Evolutionary conservation across 192 early-diverging fungal species (phyloP).

Genomic region (Umbelopsis sp.): DNA sequence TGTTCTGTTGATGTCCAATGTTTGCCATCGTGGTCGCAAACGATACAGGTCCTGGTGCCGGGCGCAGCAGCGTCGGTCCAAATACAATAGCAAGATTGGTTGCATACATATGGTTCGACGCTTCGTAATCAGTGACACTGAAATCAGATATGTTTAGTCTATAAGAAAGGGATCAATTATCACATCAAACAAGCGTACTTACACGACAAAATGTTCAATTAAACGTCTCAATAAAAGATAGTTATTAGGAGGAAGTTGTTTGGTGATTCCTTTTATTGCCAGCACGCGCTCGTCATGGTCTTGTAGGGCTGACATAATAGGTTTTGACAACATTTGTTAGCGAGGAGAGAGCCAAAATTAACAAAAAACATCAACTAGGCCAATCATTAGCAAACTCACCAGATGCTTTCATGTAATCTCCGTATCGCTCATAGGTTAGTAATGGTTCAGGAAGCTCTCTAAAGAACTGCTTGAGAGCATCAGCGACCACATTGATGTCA

Average conservation of each 20-base stretch:
- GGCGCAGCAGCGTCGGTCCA: slow-evolving; percentile 86
- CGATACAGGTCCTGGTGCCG: slow-evolving; percentile 59
- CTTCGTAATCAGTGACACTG: slow-evolving; percentile 73
- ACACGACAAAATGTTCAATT: slow-evolving; percentile 71
- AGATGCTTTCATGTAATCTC: slow-evolving; percentile 78
- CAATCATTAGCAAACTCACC: slow-evolving; percentile 34
- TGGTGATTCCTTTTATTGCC: slow-evolving; percentile 69
- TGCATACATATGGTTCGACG: slow-evolving; percentile 87
- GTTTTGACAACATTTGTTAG: not conserved
- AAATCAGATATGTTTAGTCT: not conserved
- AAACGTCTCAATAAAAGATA: slow-evolving; percentile 69
- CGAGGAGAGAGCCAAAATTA: slow-evolving; percentile 9
- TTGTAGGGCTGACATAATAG: slow-evolving; percentile 42
- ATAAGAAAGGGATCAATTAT: not conserved
- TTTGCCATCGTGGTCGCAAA: slow-evolving; percentile 73
- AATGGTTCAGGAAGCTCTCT: slow-evolving; percentile 93
- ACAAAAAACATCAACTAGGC: not conserved
- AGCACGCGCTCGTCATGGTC: slow-evolving; percentile 75
- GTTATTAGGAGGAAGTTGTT: slow-evolving; percentile 62
- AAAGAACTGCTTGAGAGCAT: slow-evolving; percentile 92
- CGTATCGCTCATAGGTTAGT: slow-evolving; percentile 82
- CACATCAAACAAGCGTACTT: slow-evolving; percentile 10
- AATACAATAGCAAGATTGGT: slow-evolving; percentile 94
- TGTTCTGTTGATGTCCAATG: slow-evolving; percentile 70
- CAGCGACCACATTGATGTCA: slow-evolving; percentile 85